Base-by-base conservation (phyloP, 768 basidiomycete species). In the Agaricus blazei region DNA sequence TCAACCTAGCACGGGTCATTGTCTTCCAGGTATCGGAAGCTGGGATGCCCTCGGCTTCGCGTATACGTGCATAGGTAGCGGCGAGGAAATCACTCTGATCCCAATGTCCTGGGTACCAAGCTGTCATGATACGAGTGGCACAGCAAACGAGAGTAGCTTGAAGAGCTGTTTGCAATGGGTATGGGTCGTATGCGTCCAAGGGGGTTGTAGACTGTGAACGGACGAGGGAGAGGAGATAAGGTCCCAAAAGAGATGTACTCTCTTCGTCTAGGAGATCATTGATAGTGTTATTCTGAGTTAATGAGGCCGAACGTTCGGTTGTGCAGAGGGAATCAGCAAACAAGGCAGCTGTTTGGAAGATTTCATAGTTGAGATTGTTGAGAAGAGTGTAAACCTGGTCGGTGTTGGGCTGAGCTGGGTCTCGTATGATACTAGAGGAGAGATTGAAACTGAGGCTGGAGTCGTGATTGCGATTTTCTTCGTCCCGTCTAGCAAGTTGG, bases 71-170 rank as follows among this genome's bases (percentile, higher is more conserved):
- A 55, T 71, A 71, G 46, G 75, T 56, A 1, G 68, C 68, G 3
- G 66, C 67, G 54, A 75, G 61, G 60, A 76, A 72, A 31, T 69
- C 69, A 24, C 67, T 68, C 41, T 74, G 73, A 19, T 74, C 73
- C 74, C 72, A 75, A 52, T 75, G 70, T 51, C 67, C 66, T 11
- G 72, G 72, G 54, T 71, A 75, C 75, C 74, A 75, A 31, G 75
- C 70, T 58, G 66, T 66, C 62, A 72, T 71, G 62, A 75, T 72
- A 58, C 66, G 72, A 57, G 62, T 64, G 53, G 70, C 72, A 54
- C 70, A 75, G 47, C 65, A 66, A 58, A 67, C 66, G 61, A 76
- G 65, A 60, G 71, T 72, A 23, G 70, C 72, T 64, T 76, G 75
- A 60, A 76, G 62, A 12, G 71, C 73, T 12, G 71, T 65, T 55